Base-by-base conservation (phyloP, 257 asterid genomes). In the Solanum medicagineum region DNA sequence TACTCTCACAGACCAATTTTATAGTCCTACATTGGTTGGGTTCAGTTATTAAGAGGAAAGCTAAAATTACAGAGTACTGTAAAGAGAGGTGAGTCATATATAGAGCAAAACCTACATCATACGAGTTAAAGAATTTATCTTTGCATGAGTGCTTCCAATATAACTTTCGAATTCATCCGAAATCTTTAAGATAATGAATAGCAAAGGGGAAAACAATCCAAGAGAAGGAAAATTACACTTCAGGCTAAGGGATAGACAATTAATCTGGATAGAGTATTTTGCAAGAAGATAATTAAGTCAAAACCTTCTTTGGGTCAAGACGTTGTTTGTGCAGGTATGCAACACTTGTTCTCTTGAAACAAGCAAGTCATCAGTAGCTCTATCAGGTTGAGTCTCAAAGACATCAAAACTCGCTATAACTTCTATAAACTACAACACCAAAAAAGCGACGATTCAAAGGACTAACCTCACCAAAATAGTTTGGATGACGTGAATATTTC, bases 401-500 rank as follows among this genome's bases (percentile, higher is more conserved):
- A 6, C 81, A 47, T 74, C 44, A 24, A 47, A 47, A 22, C 60
- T 47, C 59, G 24, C 22, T 15, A 77, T 51, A 51, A 77, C 63
- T 77, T 77, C 63, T 54, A 77, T 4, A 16, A 26, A 24, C 47
- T 77, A 36, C 44, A 26, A 14, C 45, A 49, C 47, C 42, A 49
- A 8, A 26, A 24, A 77, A 6, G 83, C 1, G 24, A 24, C 26
- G 9, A 55, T n/a, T 73, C 20, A 7, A 7, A 24, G 80, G 80
- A 75, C 84, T 73, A 86, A 97, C 99, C 98, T 95, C 98, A 86
- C 98, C 99, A 84, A 92, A 95, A 86, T 97, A 97, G 90, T 95
- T 97, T 80, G 99, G 99, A 88, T 97, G 99, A 83, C 99, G 98
- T 75, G 99, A 95, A 83, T 90, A 97, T 89, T 92, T 97, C 98